These are phyloP conservation scores for Trametopsis cervina DNA, from an alignment of 768 basidiomycete species.

Conservation along the genomic window DNA sequence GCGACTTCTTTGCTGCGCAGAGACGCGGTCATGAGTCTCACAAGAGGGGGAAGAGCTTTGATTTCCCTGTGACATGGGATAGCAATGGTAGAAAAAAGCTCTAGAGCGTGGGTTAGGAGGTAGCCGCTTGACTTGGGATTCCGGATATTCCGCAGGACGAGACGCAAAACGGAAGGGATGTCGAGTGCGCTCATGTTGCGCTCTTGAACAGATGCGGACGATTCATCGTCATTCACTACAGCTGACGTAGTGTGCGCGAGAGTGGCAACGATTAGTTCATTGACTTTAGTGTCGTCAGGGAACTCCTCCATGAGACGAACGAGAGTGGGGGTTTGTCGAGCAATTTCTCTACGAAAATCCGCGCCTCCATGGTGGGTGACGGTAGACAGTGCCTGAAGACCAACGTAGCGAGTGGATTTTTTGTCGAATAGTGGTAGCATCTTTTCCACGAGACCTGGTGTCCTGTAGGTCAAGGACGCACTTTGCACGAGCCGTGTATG, in stretches of 20 bases:
- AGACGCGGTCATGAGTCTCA: conserved; percentile 48
- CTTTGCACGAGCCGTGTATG: too few species aligned
- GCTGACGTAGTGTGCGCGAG: conserved; percentile 46
- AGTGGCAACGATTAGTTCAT: conserved; percentile 44
- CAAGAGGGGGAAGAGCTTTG: conserved; percentile 34
- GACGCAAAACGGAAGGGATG: conserved; percentile 32
- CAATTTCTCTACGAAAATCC: conserved; percentile 43
- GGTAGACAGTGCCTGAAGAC: conserved; percentile 47
- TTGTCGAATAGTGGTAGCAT: conserved; percentile 47
- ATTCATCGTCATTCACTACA: conserved; percentile 34
- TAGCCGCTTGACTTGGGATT: conserved; percentile 35
- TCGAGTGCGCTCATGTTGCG: conserved; percentile 25
- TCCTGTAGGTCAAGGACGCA: too few species aligned
- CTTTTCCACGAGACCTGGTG: conserved; percentile 47
- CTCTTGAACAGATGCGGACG: conserved; percentile 30
- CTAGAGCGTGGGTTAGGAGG: conserved; percentile 46
- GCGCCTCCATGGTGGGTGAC: conserved; percentile 57
- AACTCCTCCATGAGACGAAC: conserved; percentile 40
- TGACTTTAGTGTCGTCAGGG: conserved; percentile 42
- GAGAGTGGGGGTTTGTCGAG: conserved; percentile 35
- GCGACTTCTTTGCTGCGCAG: conserved; percentile 50
- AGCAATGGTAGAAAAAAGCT: conserved; percentile 37
- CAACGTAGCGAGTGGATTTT: conserved; percentile 42
- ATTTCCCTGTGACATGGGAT: conserved; percentile 39
- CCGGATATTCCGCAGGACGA: conserved; percentile 34